Evolutionary conservation across 1,284 basidiomycete genomes (phyloP).

Genomic region (Rugosomyces carneus): DNA sequence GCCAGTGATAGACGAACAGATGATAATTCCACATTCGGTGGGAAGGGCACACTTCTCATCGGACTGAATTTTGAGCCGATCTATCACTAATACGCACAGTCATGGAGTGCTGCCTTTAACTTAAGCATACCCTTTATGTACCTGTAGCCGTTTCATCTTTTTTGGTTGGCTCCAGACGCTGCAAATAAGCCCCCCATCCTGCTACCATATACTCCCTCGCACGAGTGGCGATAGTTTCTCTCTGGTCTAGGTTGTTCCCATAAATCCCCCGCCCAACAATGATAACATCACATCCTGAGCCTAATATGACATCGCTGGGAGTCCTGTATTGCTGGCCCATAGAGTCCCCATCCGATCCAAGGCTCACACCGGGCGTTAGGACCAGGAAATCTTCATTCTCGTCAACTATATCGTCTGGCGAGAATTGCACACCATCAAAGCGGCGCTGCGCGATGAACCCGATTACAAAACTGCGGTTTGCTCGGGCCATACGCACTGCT

Average conservation of each 20-base stretch:
- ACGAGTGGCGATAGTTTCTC: slow-evolving; percentile 53
- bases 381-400: slow-evolving; percentile 78
- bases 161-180: slow-evolving; percentile 23
- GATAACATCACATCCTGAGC: slow-evolving; percentile 93
- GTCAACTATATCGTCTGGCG: slow-evolving; percentile 24
- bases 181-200: slow-evolving; percentile 90
- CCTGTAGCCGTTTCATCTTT: not conserved
- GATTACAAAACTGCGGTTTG: slow-evolving; percentile 81
- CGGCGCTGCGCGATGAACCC: slow-evolving; percentile 92
- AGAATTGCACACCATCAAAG: slow-evolving; percentile 62
- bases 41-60: slow-evolving; percentile 12
- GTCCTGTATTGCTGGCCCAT: slow-evolving; percentile 98
- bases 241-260: slow-evolving; percentile 50
- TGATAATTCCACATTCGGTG: slow-evolving; percentile 27
- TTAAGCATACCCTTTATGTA: not conserved
- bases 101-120: not conserved
- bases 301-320: slow-evolving; percentile 77
- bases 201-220: slow-evolving; percentile 81
- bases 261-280: slow-evolving; percentile 97
- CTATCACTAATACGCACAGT: not conserved
- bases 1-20: slow-evolving; percentile 30
- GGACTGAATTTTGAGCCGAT: slow-evolving; percentile 1
- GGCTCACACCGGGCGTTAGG: slow-evolving; percentile 89
- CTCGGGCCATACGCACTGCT: slow-evolving; percentile 83
- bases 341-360: slow-evolving; percentile 78